Base-by-base conservation (phyloP, 768 basidiomycete species). In the Agrocybe praecox region DNA sequence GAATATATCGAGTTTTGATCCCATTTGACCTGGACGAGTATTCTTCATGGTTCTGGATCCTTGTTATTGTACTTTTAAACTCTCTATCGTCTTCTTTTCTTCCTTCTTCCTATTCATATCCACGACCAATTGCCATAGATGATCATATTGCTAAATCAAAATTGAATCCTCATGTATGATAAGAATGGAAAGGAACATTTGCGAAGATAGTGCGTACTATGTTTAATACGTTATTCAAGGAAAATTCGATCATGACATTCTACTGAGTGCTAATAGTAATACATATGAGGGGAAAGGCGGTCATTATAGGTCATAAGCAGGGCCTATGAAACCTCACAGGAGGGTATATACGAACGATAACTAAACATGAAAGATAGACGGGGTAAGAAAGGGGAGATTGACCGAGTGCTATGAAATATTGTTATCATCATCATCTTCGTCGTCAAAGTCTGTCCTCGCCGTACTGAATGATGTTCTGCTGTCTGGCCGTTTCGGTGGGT, bases 381-480 rank as follows among this genome's bases (percentile, higher is more conserved):
- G 22, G 15, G 18, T 45, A 33, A 43, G 42, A 43, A 36, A 40
- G 48, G 46, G 29, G 40, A 19, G 18, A 46, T 51, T 47, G 49
- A 32, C 34, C 33, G 36, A 34, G 26, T 49, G 34, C 50, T 22
- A 45, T 33, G 53, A 43, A 57, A 43, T 32, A 43, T 44, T n/a
- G 44, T 32, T 45, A 53, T 43, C 43, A 26, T 33, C 48, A 18
- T 52, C 18, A 21, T 43, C 40, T 49, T 46, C 34, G 47, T 67
- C 67, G 54, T 63, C 61, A 46, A 74, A 69, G 22, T 67, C 67
- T 46, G 66, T 74, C 50, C 58, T 70, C 10, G 76, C 76, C 18
- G 76, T 75, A 47, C 61, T 61, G 53, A 71, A 77, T 1, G 76
- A 75, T 9, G 71, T 59, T 56, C 63, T 55, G 52, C 75, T 77